Percentiles rank a stretch among this genome's conserved stretches.
phyloP scores from a whole-genome alignment of 805 yeast species.

The Pichia kluyveri region DNA sequence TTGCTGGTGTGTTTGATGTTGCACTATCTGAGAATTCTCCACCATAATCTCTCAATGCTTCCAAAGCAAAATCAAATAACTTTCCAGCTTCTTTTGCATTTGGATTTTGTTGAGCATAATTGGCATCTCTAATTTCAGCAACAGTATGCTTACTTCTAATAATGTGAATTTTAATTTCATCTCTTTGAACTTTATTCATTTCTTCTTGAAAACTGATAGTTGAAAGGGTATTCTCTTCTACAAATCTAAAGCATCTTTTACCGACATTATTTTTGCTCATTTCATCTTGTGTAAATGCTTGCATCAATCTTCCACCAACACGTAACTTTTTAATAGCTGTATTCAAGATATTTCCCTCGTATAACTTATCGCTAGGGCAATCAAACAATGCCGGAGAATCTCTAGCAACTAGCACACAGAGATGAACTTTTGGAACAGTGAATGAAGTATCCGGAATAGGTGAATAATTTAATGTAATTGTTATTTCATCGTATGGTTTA shows the following conservation, averaged over 20 bases:
- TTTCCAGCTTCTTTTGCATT: conserved; percentile 68
- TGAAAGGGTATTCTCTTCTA: conserved; percentile 50
- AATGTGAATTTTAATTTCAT: conserved; percentile 71
- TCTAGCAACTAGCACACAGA: conserved; percentile 65
- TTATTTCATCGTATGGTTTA: conserved; percentile 11
- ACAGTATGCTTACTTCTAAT: conserved; percentile 58
- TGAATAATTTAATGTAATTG: conserved; percentile 32
- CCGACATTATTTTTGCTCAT: conserved; percentile 76
- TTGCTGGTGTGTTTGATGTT: conserved; percentile 38
- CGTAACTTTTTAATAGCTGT: conserved; percentile 66
- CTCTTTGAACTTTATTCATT: conserved; percentile 29
- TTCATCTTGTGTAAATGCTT: conserved; percentile 85
- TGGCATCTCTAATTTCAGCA: conserved; percentile 64
- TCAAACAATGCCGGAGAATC: conserved; percentile 72
- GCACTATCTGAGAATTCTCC: conserved; percentile 37
- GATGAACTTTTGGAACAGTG: conserved; percentile 67
- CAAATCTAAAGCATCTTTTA: conserved; percentile 65
- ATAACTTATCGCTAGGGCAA: conserved; percentile 43
- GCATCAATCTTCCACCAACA: conserved; percentile 81
- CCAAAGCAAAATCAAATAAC: conserved; percentile 68
- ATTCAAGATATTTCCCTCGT: conserved; percentile 60
- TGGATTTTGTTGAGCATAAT: conserved; percentile 80
- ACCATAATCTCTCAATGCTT: conserved; percentile 52
- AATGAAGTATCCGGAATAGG: conserved; percentile 35
- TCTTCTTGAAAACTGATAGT: conserved; percentile 42